A percentile compares a stretch with the other conserved stretches of the same genome.
Conservation (phyloP, 163 green algal genomes). For the Coccomyxa subellipsoidea region DNA sequence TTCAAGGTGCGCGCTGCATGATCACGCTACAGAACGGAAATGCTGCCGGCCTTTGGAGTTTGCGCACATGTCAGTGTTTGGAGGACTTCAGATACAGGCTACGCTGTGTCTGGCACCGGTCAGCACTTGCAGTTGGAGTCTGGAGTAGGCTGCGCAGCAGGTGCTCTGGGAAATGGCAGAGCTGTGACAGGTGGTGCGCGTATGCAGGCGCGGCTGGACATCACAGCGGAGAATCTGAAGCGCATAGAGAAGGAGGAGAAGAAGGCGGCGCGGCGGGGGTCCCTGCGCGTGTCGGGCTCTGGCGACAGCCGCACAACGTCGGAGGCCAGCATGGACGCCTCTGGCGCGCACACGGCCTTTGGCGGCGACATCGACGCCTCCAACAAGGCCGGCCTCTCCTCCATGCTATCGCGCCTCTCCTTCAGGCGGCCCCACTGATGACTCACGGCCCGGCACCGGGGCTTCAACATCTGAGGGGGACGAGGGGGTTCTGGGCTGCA, state of each 20-base stretch:
- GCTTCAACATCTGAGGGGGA: too few species aligned
- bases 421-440: background rate
- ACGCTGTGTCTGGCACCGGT: too few species aligned
- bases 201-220: conserved; percentile 3
- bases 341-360: background rate
- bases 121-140: too few species aligned
- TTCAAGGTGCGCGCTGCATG: conserved; percentile 24
- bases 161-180: background rate
- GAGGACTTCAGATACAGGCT: too few species aligned
- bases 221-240: conserved; percentile 11
- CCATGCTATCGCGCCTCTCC: background rate
- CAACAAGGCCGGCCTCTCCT: background rate
- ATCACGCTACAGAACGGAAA: too few species aligned
- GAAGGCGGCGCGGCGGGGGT: background rate
- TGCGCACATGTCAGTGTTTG: too few species aligned
- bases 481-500: too few species aligned
- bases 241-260: conserved; percentile 15
- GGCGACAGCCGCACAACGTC: background rate
- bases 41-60: background rate
- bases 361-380: background rate
- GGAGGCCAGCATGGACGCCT: background rate
- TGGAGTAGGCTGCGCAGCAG: too few species aligned
- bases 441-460: background rate
- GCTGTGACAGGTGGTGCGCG: background rate
- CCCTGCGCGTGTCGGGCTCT: background rate